Conservation (phyloP, 768 basidiomycete genomes). For the Lactifluus volemus region DNA sequence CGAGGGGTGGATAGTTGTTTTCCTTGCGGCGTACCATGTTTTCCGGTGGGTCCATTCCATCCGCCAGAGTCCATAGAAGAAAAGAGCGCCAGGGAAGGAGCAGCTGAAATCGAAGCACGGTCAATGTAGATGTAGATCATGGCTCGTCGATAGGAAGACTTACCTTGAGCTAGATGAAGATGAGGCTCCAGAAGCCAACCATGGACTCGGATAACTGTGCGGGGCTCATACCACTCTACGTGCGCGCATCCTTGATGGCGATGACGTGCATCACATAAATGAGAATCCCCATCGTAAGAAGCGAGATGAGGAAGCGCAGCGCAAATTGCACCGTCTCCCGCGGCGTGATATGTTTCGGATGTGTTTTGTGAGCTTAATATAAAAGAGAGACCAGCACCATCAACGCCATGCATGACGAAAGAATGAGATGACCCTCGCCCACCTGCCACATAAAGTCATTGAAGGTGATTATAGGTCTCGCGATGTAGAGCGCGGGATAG, state of each 20-base stretch:
- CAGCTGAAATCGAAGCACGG: conserved; percentile 40
- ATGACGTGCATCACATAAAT: conserved; percentile 45
- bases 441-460: conserved; percentile 96
- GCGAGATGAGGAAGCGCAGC: conserved; percentile 49
- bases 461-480: conserved; percentile 93
- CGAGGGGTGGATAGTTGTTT: conserved; percentile 89
- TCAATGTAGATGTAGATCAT: not conserved
- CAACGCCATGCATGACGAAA: not conserved
- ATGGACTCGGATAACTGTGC: conserved; percentile 61
- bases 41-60: conserved; percentile 90
- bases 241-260: conserved; percentile 60
- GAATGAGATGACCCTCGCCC: not conserved
- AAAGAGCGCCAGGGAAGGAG: conserved; percentile 96
- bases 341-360: conserved; percentile 39
- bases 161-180: conserved; percentile 37
- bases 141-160: no score
- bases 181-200: conserved; percentile 96
- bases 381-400: not conserved
- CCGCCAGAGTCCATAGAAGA: conserved; percentile 86
- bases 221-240: conserved; percentile 73
- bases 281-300: conserved; percentile 79
- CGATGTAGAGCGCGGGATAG: conserved; percentile 92
- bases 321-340: conserved; percentile 45
- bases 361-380: conserved; percentile 49
- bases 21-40: conserved; percentile 99